A percentile compares a stretch with the other conserved stretches of the same genome.
Conservation (phyloP, 1,284 basidiomycete genomes). For the Ganoderma multipileum region DNA sequence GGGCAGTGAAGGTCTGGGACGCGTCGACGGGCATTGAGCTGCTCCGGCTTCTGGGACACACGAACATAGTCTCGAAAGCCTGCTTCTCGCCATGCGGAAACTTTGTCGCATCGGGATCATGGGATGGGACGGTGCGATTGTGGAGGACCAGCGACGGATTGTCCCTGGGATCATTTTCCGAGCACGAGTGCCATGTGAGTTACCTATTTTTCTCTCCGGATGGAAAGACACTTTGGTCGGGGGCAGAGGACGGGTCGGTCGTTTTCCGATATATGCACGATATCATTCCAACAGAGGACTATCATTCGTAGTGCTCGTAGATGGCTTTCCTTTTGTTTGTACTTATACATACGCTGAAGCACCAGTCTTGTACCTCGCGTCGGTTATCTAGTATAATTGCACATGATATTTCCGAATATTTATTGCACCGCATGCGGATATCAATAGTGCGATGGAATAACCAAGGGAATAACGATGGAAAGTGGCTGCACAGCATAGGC, state of each 20-base stretch:
- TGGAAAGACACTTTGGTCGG: conserved; percentile 3
- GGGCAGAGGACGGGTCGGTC: not conserved
- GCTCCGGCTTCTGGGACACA: not conserved
- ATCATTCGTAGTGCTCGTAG: too few species aligned
- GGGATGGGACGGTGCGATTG: conserved; percentile 1
- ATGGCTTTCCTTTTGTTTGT: not conserved
- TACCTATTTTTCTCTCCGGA: not conserved
- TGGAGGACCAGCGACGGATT: not conserved
- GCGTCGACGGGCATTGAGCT: not conserved
- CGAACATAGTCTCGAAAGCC: not conserved
- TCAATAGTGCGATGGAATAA: not conserved
- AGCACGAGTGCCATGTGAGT: not conserved
- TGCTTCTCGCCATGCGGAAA: conserved; percentile 7
- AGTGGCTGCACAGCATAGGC: not conserved
- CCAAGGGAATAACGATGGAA: not conserved
- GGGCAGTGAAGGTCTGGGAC: not conserved
- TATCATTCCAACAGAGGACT: not conserved
- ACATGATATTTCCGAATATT: not conserved
- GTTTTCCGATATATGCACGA: not conserved
- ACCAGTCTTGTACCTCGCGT: not conserved
- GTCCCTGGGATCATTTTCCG: conserved; percentile 1
- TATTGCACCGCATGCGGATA: not conserved
- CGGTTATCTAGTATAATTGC: not conserved
- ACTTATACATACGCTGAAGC: too few species aligned
- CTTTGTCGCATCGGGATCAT: not conserved